Percentiles rank a stretch among this genome's conserved stretches.
These are phyloP conservation scores for Bisporella sp. DNA, from an alignment of 2,329 filamentous ascomycete genomes.

Conservation along the genomic window DNA sequence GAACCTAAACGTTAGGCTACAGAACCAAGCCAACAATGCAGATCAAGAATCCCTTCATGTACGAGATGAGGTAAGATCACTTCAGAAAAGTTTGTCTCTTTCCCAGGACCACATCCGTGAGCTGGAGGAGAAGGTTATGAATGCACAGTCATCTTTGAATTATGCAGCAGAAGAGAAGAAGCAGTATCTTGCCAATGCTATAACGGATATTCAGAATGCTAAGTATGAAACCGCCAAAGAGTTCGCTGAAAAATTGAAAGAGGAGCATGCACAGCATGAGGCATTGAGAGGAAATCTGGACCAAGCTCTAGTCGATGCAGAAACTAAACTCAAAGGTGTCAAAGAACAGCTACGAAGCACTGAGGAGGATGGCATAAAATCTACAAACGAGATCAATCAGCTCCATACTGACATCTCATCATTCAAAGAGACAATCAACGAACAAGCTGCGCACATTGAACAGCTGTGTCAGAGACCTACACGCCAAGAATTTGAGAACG, in stretches of 20 bases:
- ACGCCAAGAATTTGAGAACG: slow-evolving; percentile 1
- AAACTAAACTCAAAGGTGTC: neutral
- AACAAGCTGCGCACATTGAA: slow-evolving; percentile 2
- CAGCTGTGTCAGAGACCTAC: neutral
- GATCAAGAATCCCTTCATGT: slow-evolving; percentile 24
- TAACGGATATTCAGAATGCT: slow-evolving; percentile 22
- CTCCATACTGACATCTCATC: slow-evolving; percentile 5
- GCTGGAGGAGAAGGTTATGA: slow-evolving; percentile 6
- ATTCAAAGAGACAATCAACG: slow-evolving; percentile 9
- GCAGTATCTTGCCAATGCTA: slow-evolving; percentile 10
- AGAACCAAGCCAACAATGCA: slow-evolving; percentile 25
- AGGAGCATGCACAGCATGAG: slow-evolving; percentile 1
- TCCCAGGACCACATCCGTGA: slow-evolving; percentile 9
- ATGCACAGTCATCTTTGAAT: slow-evolving; percentile 18
- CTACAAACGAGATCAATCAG: neutral
- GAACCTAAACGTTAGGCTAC: slow-evolving; percentile 14
- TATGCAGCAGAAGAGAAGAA: slow-evolving; percentile 22
- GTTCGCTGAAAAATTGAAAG: slow-evolving; percentile 3
- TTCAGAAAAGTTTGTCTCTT: slow-evolving; percentile 3
- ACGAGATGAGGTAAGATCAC: slow-evolving; percentile 9
- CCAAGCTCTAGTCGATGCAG: slow-evolving; percentile 1
- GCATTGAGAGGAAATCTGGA: neutral
- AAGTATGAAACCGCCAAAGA: slow-evolving; percentile 12
- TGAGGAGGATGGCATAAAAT: neutral
- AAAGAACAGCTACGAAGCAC: slow-evolving; percentile 4